Evolutionary conservation across 2,329 filamentous ascomycete genomes (phyloP).

Genomic region (Blastomyces emzantsi): DNA sequence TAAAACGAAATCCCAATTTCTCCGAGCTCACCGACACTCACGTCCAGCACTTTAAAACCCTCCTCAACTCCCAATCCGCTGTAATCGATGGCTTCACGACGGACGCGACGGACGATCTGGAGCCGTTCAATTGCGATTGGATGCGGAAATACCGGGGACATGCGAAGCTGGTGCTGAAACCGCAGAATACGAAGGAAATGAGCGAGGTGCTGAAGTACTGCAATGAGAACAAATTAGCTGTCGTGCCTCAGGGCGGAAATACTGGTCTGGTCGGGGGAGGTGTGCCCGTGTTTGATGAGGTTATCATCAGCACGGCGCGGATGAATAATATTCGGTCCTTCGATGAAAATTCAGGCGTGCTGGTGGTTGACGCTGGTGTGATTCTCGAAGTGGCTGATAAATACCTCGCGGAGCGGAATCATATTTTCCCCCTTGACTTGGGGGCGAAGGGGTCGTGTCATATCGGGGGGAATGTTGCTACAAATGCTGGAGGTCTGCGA

Average conservation of each 20-base stretch:
- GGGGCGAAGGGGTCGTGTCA: slow-evolving; percentile 97
- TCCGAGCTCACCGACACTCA: slow-evolving; percentile 61
- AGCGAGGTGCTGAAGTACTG: slow-evolving; percentile 89
- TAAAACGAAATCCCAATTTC: slow-evolving; percentile 73
- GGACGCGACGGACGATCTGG: slow-evolving; percentile 69
- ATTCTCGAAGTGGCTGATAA: slow-evolving; percentile 85
- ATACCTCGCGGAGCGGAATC: slow-evolving; percentile 68
- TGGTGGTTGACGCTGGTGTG: slow-evolving; percentile 84
- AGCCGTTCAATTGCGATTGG: slow-evolving; percentile 94
- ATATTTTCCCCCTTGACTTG: slow-evolving; percentile 95
- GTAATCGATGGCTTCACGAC: slow-evolving; percentile 74
- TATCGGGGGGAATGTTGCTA: slow-evolving; percentile 89
- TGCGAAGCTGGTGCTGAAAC: slow-evolving; percentile 77
- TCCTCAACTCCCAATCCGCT: slow-evolving; percentile 71
- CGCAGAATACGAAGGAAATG: slow-evolving; percentile 74
- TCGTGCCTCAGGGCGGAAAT: slow-evolving; percentile 95
- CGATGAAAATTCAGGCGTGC: slow-evolving; percentile 81
- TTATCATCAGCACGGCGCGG: slow-evolving; percentile 79
- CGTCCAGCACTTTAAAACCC: slow-evolving; percentile 68
- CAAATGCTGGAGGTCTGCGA: slow-evolving; percentile 86
- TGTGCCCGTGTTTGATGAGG: slow-evolving; percentile 96
- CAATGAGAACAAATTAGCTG: slow-evolving; percentile 83
- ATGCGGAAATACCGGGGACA: slow-evolving; percentile 98
- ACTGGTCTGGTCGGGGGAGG: slow-evolving; percentile 92
- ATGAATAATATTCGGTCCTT: slow-evolving; percentile 91